phyloP scores from a whole-genome alignment of 2,329 filamentous ascomycete species.

The Claviceps africana region DNA sequence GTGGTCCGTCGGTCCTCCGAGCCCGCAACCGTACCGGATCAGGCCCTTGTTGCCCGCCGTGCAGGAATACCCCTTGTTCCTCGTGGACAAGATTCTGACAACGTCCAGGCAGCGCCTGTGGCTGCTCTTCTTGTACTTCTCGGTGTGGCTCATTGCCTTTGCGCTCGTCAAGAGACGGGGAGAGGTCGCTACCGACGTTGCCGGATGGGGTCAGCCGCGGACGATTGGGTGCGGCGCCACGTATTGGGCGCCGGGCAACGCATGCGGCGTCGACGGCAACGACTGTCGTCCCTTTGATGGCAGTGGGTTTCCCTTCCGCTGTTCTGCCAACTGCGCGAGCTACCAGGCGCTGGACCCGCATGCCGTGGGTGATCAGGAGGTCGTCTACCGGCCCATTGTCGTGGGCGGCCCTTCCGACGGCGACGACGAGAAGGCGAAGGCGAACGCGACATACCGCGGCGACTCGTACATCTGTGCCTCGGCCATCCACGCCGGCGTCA shows the following conservation, averaged over 20 bases:
- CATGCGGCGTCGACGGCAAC: constrained; percentile 60
- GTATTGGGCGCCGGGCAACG: constrained; percentile 58
- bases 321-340: constrained; percentile 56
- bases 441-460: constrained; percentile 58
- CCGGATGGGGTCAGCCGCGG: constrained; percentile 51
- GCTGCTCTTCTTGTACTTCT: constrained; percentile 45
- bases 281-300: constrained; percentile 63
- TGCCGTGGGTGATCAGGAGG: constrained; percentile 56
- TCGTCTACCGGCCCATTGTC: constrained; percentile 51
- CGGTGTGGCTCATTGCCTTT: constrained; percentile 57
- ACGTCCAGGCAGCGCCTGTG: constrained; percentile 42
- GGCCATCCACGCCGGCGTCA: constrained; percentile 70
- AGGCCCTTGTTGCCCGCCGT: constrained; percentile 48
- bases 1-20: constrained; percentile 44
- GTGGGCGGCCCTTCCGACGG: constrained; percentile 48
- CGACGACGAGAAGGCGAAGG: constrained; percentile 26
- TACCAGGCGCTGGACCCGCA: constrained; percentile 55
- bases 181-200: constrained; percentile 44
- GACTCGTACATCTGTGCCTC: constrained; percentile 81
- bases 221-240: constrained; percentile 52
- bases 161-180: constrained; percentile 53
- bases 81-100: constrained; percentile 50
- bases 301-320: constrained; percentile 57
- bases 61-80: constrained; percentile 50
- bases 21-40: constrained; percentile 34